These are phyloP conservation scores for Pichia ethanolica DNA, from an alignment of 805 yeast genomes.

Conservation along the genomic window DNA sequence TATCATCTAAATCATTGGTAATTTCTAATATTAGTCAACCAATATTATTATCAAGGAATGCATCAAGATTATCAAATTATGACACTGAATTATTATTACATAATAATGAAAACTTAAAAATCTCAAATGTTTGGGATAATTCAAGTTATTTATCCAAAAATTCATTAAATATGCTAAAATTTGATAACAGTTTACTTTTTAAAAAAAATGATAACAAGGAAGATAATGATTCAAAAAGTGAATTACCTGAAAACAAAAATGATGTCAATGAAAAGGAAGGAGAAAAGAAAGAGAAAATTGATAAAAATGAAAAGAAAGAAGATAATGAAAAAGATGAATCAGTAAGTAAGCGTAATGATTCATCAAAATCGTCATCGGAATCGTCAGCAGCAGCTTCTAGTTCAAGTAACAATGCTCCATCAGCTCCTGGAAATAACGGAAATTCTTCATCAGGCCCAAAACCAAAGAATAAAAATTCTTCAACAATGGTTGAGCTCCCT, in stretches of 20 bases:
- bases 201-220: slow-evolving; percentile 9
- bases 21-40: not conserved
- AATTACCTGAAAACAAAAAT: too few relatives aligned
- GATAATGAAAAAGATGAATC: slow-evolving; percentile 1
- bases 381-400: slow-evolving; percentile 6
- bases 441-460: not conserved
- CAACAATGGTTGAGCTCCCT: slow-evolving; percentile 30
- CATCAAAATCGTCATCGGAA: slow-evolving; percentile 16
- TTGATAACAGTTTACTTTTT: too few relatives aligned
- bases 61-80: slow-evolving; percentile 3
- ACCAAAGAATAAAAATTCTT: slow-evolving; percentile 10
- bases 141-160: too few relatives aligned
- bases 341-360: slow-evolving; percentile 11
- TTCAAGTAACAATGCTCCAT: too few relatives aligned
- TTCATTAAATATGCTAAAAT: too few relatives aligned
- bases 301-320: slow-evolving; percentile 12
- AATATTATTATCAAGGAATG: slow-evolving; percentile 1
- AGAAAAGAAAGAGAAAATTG: slow-evolving; percentile 1
- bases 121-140: not conserved
- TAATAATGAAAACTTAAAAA: not conserved
- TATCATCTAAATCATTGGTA: not conserved
- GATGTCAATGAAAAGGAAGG: not conserved
- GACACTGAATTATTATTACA: slow-evolving; percentile 1
- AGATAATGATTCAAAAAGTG: slow-evolving; percentile 2
- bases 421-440: not conserved